Conservation (phyloP, 352 stramenopile genomes). For the Discostella stelligera region DNA sequence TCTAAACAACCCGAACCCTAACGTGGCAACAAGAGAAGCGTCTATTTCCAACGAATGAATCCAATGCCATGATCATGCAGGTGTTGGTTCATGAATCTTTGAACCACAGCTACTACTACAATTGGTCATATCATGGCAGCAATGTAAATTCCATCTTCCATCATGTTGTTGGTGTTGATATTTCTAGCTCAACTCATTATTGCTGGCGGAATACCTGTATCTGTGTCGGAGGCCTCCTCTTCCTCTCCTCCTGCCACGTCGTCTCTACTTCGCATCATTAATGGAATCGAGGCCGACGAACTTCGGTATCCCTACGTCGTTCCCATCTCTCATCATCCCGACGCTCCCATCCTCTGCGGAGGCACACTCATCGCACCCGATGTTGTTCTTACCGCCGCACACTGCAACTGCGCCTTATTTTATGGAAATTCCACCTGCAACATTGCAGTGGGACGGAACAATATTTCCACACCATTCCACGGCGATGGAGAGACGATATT, state of each 20-base stretch:
- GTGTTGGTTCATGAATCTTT: too few species aligned
- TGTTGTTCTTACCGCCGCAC: conserved; percentile 36
- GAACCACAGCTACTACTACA: too few species aligned
- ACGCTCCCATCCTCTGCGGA: conserved; percentile 36
- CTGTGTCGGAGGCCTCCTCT: background rate
- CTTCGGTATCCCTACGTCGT: conserved; percentile 34
- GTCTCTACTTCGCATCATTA: conserved; percentile 21
- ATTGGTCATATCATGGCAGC: too few species aligned
- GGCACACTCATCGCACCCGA: conserved; percentile 40
- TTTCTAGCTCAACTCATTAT: background rate
- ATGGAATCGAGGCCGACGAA: conserved; percentile 14
- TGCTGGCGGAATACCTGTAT: background rate
- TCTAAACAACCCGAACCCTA: too few species aligned
- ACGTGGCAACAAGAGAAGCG: too few species aligned
- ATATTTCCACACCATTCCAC: conserved; percentile 11
- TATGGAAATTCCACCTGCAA: conserved; percentile 7
- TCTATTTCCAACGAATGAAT: too few species aligned
- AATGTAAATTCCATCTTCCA: too few species aligned
- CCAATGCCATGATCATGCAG: too few species aligned
- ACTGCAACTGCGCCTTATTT: conserved; percentile 23
- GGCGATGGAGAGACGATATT: conserved; percentile 17
- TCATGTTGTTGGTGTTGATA: too few species aligned
- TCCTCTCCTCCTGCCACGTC: background rate
- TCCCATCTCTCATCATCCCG: conserved; percentile 27
- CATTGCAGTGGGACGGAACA: conserved; percentile 25